Conservation (phyloP, 345 rosid genomes). For the Murraya koenigii region DNA sequence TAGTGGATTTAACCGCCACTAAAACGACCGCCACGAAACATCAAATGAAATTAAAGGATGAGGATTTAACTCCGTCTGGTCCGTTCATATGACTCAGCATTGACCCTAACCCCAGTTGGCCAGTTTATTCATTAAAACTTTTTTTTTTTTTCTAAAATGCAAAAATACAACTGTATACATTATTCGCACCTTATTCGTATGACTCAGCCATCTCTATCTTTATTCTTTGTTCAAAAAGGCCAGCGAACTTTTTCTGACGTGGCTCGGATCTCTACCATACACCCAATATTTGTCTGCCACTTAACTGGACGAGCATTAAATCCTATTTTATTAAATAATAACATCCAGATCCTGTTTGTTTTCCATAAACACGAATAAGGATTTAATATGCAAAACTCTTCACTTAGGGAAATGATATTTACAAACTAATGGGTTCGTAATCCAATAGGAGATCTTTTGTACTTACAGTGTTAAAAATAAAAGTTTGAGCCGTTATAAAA, state of each 20-base stretch:
- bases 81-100: neutral
- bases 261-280: conserved; percentile 3
- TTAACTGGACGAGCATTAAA: neutral
- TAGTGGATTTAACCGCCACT: neutral
- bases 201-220: conserved; percentile 14
- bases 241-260: conserved; percentile 16
- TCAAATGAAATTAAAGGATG: neutral
- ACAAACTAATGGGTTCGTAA: too few species aligned
- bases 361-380: neutral
- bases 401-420: too few species aligned
- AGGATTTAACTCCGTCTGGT: neutral
- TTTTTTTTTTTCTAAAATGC: neutral
- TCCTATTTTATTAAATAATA: neutral
- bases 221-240: neutral
- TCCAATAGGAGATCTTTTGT: too few species aligned
- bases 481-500: too few species aligned
- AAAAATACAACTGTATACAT: neutral
- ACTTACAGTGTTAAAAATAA: too few species aligned
- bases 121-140: neutral
- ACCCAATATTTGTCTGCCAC: conserved; percentile 17
- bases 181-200: neutral
- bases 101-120: too few species aligned
- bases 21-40: neutral
- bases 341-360: neutral
- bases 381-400: too few species aligned